These are phyloP conservation scores for Piedraia hortae DNA, from an alignment of 2,329 filamentous ascomycete genomes.

Conservation along the genomic window DNA sequence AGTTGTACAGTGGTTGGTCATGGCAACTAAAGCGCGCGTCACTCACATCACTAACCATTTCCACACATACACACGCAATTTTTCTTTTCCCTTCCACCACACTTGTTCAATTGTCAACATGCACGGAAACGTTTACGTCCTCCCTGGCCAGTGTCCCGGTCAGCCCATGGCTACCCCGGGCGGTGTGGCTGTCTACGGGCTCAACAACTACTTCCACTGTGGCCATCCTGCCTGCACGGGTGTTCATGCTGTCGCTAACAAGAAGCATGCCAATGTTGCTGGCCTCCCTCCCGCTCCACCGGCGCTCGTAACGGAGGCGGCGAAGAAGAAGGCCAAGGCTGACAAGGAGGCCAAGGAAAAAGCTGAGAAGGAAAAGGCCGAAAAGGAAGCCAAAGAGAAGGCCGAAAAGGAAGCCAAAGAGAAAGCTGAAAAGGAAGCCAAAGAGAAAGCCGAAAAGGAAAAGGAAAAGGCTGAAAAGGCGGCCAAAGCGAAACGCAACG, in stretches of 20 bases:
- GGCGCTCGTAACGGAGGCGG: neutral
- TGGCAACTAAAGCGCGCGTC: too few relatives aligned
- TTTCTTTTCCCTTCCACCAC: too few relatives aligned
- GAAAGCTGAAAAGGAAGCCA: constrained; percentile 1
- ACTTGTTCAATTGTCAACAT: neutral
- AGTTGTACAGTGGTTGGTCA: neutral
- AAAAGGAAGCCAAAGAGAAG: constrained; percentile 1
- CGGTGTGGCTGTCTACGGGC: neutral
- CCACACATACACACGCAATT: too few relatives aligned
- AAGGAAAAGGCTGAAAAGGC: constrained; percentile 2
- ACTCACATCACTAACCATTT: too few relatives aligned
- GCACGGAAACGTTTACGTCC: constrained; percentile 1
- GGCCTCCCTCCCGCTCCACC: too few relatives aligned
- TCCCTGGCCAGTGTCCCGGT: neutral
- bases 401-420: constrained; percentile 1
- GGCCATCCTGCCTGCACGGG: neutral
- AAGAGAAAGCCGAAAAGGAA: constrained; percentile 1
- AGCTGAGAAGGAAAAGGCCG: constrained; percentile 1
- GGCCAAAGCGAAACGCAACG: constrained; percentile 1
- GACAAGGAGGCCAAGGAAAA: neutral
- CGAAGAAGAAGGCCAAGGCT: neutral
- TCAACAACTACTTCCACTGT: neutral
- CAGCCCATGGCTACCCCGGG: neutral
- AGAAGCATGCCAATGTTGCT: too few relatives aligned
- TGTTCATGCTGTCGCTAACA: too few relatives aligned